Percentiles rank a stretch among this genome's conserved stretches.
Conservation (phyloP, 2,329 filamentous ascomycete genomes). For the Leptodontidium sp. region DNA sequence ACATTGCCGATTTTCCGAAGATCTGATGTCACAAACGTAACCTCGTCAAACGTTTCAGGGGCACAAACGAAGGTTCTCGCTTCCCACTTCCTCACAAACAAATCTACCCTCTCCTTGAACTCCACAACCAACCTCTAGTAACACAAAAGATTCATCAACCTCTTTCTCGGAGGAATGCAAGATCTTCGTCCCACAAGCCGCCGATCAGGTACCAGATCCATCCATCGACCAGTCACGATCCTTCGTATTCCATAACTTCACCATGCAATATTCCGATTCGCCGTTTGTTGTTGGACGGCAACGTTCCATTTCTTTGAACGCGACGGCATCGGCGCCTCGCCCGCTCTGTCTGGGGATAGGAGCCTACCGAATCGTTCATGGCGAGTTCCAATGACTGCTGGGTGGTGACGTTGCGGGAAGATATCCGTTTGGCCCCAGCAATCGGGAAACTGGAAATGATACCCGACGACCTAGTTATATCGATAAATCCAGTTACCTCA, state of each 20-base stretch:
- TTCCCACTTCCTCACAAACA: neutral
- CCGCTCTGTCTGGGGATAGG: too few relatives aligned
- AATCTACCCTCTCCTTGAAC: neutral
- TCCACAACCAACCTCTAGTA: neutral
- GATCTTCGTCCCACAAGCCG: neutral
- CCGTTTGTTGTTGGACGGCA: neutral
- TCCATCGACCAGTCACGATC: neutral
- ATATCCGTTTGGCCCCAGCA: neutral
- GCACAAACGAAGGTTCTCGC: neutral
- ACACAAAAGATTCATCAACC: neutral
- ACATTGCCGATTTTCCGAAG: neutral
- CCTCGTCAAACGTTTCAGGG: neutral
- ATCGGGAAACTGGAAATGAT: too few relatives aligned
- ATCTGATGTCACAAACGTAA: neutral
- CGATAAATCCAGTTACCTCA: too few relatives aligned
- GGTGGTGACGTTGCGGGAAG: too few relatives aligned
- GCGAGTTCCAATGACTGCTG: too few relatives aligned
- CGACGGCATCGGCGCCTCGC: neutral
- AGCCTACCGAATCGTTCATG: too few relatives aligned
- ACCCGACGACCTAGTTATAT: too few relatives aligned
- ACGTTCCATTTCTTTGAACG: neutral
- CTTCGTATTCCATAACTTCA: neutral
- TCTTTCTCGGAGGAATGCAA: neutral
- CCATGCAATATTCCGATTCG: neutral
- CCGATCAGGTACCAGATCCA: slow-evolving; percentile 2